Conservation (phyloP, 2,329 filamentous ascomycete genomes). For the Fusarium floridanum region DNA sequence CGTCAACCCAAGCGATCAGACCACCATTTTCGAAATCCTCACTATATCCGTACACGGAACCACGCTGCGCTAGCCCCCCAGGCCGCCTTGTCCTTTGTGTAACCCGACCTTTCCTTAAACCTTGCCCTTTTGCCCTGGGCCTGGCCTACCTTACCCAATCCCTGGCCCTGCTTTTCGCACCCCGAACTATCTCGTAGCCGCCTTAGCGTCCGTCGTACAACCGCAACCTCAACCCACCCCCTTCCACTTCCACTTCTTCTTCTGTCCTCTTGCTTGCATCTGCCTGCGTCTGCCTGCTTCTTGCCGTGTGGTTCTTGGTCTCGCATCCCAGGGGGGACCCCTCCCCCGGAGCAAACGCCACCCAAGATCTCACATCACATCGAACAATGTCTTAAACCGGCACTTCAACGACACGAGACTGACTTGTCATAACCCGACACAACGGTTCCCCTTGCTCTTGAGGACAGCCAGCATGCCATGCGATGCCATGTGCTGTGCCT, state of each 20-base stretch:
- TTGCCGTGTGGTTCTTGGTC: not conserved
- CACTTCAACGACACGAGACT: conserved; percentile 23
- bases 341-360: conserved; percentile 27
- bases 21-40: conserved; percentile 26
- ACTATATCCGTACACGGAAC: not conserved
- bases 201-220: conserved; percentile 45
- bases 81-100: conserved; percentile 38
- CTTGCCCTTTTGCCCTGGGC: conserved; percentile 21
- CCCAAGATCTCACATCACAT: conserved; percentile 35
- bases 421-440: conserved; percentile 25
- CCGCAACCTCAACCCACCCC: conserved; percentile 38
- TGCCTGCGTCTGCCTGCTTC: conserved; percentile 4
- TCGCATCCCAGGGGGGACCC: not conserved
- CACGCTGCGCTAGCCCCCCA: conserved; percentile 14
- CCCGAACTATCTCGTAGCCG: conserved; percentile 31
- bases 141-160: not conserved
- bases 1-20: conserved; percentile 23
- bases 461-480: not conserved
- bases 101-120: conserved; percentile 40
- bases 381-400: conserved; percentile 40
- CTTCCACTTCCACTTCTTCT: not conserved
- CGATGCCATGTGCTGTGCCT: conserved; percentile 2
- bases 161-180: conserved; percentile 37
- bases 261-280: not conserved
- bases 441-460: conserved; percentile 17